Evolutionary conservation across 805 yeast species (phyloP), one percentile per base, ranked within the genome.

Genomic region (Jamesozyma hellenica): DNA sequence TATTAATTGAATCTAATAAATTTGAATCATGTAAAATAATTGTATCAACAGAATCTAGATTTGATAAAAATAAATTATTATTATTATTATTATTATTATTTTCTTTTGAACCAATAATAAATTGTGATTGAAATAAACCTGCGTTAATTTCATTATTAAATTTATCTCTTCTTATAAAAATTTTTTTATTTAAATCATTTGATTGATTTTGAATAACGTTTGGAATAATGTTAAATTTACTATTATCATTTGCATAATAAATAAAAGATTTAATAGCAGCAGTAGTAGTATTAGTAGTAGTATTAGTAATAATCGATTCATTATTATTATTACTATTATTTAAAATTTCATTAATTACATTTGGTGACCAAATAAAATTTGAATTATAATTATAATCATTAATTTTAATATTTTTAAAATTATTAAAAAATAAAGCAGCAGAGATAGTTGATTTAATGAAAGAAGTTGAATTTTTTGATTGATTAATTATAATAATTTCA

Each of bases 101-200:
- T n/a, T n/a, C n/a, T n/a, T n/a, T 21, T 21, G 8, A 21, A 21
- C 23, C 46, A 28, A 47, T 34, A 21, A 67, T 60, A 37, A 82
- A 64, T 53, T 80, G 83, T 29, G 87, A 72, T 60, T 81, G 84
- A 57, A 79, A 77, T 8, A 75, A 56, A 45, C 96, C 96, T 28
- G 88, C 90, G 38, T 72, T 74, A 13, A 75, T 65, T 28, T 69
- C 56, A 58, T 84, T 87, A 60, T 90, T 95, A 52, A 67, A 85
- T 53, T 74, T 74, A 38, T 82, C 71, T 58, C 82, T 70, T 21
- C 23, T 21, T 6, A 21, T 6, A 21, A 21, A 21, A 21, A 21
- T 6, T 6, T 21, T 21, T 21, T 21, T 21, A 21, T 21, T 21
- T 21, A 21, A 21, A 21, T 21, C 8, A 21, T 21, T 21, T 21